phyloP scores from a whole-genome alignment of 2,329 filamentous ascomycete species.

The Aspergillus arachidicola region DNA sequence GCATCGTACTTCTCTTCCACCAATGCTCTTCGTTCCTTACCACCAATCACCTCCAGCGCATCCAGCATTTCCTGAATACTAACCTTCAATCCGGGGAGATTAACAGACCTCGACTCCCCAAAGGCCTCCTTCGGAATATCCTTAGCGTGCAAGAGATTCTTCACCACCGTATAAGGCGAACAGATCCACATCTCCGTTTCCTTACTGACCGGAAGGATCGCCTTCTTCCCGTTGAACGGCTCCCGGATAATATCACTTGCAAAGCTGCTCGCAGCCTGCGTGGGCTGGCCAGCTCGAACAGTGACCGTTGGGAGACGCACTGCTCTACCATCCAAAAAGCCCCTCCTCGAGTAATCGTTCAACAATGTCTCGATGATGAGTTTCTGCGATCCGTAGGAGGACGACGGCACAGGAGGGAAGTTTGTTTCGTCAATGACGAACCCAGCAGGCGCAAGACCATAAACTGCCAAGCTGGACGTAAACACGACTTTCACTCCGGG shows the following conservation, averaged over 20 bases:
- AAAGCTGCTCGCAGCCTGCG: conserved; percentile 55
- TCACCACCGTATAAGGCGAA: conserved; percentile 56
- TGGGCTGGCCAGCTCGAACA: conserved; percentile 54
- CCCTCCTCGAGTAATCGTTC: conserved; percentile 56
- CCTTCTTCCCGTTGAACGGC: conserved; percentile 54
- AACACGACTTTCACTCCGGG: conserved; percentile 54
- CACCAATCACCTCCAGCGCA: conserved; percentile 58
- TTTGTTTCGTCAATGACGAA: conserved; percentile 49
- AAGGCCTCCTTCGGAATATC: conserved; percentile 54
- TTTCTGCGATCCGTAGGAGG: conserved; percentile 57
- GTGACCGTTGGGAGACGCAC: conserved; percentile 56
- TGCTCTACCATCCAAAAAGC: conserved; percentile 50
- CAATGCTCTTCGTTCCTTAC: conserved; percentile 55
- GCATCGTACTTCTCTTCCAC: conserved; percentile 59
- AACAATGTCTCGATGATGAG: conserved; percentile 53
- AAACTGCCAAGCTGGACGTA: conserved; percentile 53
- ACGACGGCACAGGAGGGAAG: conserved; percentile 50
- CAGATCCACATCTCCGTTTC: conserved; percentile 61
- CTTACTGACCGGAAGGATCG: conserved; percentile 53
- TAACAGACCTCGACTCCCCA: conserved; percentile 56
- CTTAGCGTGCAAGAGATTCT: conserved; percentile 57
- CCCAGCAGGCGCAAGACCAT: conserved; percentile 50
- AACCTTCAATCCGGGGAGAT: conserved; percentile 59
- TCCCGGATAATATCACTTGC: conserved; percentile 58
- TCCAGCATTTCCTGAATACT: conserved; percentile 64